Percentiles rank a stretch among this genome's conserved stretches.
Conservation (phyloP, 352 stramenopile species). For the Globisporangium megalacanthum region DNA sequence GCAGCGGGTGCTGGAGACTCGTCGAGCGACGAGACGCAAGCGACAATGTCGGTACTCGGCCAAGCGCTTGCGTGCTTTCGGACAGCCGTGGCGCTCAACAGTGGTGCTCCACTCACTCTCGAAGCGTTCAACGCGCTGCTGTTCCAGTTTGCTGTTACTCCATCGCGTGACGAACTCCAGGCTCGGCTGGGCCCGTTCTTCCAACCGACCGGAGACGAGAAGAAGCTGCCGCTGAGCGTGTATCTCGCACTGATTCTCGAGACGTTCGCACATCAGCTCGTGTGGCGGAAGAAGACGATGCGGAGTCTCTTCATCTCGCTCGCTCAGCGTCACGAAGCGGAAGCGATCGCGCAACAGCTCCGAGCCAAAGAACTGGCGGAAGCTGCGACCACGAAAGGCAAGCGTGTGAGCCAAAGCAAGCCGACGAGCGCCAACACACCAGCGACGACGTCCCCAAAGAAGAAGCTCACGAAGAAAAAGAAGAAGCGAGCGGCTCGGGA, state of each 20-base stretch:
- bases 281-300: conserved; percentile 42
- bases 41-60: conserved; percentile 1
- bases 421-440: background rate
- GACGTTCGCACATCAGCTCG: conserved; percentile 34
- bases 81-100: conserved; percentile 23
- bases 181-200: conserved; percentile 42
- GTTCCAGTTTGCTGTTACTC: conserved; percentile 25
- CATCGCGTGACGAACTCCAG: conserved; percentile 25
- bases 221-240: conserved; percentile 41
- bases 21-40: background rate
- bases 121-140: conserved; percentile 52
- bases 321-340: conserved; percentile 19
- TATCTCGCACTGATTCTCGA: conserved; percentile 44
- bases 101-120: conserved; percentile 31
- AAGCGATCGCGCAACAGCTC: conserved; percentile 10
- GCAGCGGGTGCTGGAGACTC: too few relatives aligned
- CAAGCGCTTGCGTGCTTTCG: conserved; percentile 17
- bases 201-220: conserved; percentile 45
- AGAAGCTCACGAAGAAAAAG: conserved; percentile 25
- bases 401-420: conserved; percentile 2
- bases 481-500: conserved; percentile 14
- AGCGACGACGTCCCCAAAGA: conserved; percentile 8
- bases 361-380: conserved; percentile 14
- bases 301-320: conserved; percentile 39
- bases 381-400: background rate